Percentiles rank a stretch among this genome's conserved stretches.
Evolutionary conservation across 2,329 filamentous ascomycete genomes (phyloP).

Genomic region (Alternaria solani): DNA sequence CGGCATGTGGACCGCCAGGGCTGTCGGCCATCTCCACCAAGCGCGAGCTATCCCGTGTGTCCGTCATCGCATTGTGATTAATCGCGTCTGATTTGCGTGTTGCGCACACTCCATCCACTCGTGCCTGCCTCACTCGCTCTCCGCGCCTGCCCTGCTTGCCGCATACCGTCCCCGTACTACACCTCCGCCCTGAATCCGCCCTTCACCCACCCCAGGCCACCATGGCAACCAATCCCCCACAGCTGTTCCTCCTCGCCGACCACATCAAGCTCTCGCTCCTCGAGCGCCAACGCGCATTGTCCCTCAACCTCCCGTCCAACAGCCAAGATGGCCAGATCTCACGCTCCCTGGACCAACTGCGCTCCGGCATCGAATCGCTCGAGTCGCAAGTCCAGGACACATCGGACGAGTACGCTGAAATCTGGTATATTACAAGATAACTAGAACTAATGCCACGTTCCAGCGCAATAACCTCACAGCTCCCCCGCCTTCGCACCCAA

Average conservation of each 20-base stretch:
- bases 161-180: constrained; percentile 5
- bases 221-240: constrained; percentile 63
- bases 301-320: constrained; percentile 78
- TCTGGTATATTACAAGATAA: background rate
- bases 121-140: background rate
- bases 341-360: constrained; percentile 84
- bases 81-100: background rate
- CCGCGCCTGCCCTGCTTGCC: constrained; percentile 14
- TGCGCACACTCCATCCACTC: background rate
- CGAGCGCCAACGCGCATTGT: constrained; percentile 86
- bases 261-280: constrained; percentile 96
- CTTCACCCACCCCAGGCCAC: constrained; percentile 15
- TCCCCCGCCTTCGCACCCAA: constrained; percentile 75
- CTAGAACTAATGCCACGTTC: background rate
- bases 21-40: constrained; percentile 13
- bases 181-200: constrained; percentile 10
- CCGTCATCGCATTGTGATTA: background rate
- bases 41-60: background rate
- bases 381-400: constrained; percentile 68
- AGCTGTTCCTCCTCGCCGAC: constrained; percentile 92
- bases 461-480: constrained; percentile 60
- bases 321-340: constrained; percentile 89
- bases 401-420: constrained; percentile 59
- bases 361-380: constrained; percentile 77
- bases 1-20: background rate